Evolutionary conservation across 768 basidiomycete genomes (phyloP), one percentile per base, ranked within the genome.

Genomic region (Candolleomyces aberdarensis): DNA sequence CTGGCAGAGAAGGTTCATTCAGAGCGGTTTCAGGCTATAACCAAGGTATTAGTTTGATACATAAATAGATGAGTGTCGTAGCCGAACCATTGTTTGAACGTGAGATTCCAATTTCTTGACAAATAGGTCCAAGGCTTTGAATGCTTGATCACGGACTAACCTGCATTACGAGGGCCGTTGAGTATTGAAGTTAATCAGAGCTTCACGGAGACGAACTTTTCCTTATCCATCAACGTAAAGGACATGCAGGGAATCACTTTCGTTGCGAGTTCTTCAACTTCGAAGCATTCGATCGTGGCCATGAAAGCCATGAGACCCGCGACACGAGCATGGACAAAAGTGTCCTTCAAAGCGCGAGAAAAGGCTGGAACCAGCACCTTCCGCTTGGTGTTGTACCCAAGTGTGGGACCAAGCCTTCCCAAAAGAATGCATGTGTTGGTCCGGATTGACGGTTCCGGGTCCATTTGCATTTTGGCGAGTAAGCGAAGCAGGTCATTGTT

Each of bases 351-450:
- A 2, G 93, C 91, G 49, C 94, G 83, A 3, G 89, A 83, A 72
- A 98, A 98, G 4, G 97, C 97, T 3, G 96, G 94, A 1, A 98
- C 92, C 6, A 99, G 85, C n/a, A 99, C 94, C 69, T 98, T 98
- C 65, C 89, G 85, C 71, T 95, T 94, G 3, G 96, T 97, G 67
- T 94, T 89, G 60, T 89, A 85, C 1, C 92, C 91, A 1, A 99
- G 76, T 2, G 85, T 82, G 0, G 93, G 92, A 0, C 92, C 95
- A 5, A 99, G 80, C 7, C 96, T 85, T 17, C 96, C 96, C 59
- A 99, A 86, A 3, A 98, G 84, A 65, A 99, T 98, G 68, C 94
- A 96, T 0, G 97, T 97, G 68, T 98, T 98, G 15, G 97, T 98
- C 50, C 97, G 85, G 66, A 98, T 98, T 5, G 95, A 96, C 3